Percentiles rank a stretch among this genome's conserved stretches.
phyloP scores from a whole-genome alignment of 1,284 basidiomycete species.

The Cutaneotrichosporon dermatis region DNA sequence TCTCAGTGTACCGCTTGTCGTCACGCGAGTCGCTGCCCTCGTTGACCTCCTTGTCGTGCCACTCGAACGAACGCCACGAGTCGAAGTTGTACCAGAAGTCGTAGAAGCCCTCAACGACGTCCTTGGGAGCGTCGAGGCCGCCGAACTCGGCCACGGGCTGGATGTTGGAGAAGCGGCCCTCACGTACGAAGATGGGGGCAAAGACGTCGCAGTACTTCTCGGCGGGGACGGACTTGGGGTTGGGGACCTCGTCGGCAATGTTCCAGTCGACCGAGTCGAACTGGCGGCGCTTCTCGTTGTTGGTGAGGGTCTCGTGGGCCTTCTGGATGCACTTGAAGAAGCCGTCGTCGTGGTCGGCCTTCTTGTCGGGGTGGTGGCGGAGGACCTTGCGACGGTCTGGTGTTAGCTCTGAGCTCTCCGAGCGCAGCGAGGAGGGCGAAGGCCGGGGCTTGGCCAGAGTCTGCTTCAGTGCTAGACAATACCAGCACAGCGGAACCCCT shows the following conservation, averaged over 20 bases:
- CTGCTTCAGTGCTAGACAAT: too few species aligned
- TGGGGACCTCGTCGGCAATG: slow-evolving; percentile 73
- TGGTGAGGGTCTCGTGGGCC: slow-evolving; percentile 84
- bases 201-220: slow-evolving; percentile 56
- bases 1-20: slow-evolving; percentile 97
- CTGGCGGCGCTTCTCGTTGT: slow-evolving; percentile 82
- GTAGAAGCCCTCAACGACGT: slow-evolving; percentile 88
- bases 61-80: slow-evolving; percentile 97
- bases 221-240: slow-evolving; percentile 57
- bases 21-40: slow-evolving; percentile 98
- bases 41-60: slow-evolving; percentile 96
- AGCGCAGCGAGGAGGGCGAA: neutral
- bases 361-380: slow-evolving; percentile 99
- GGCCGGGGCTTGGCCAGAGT: neutral
- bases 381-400: slow-evolving; percentile 96
- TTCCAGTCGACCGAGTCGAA: slow-evolving; percentile 95
- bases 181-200: slow-evolving; percentile 79
- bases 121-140: slow-evolving; percentile 66
- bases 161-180: slow-evolving; percentile 82
- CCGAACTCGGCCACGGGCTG: slow-evolving; percentile 86
- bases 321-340: slow-evolving; percentile 99
- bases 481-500: too few species aligned
- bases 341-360: slow-evolving; percentile 91
- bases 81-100: slow-evolving; percentile 99
- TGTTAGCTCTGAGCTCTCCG: slow-evolving; percentile 11